A percentile compares a stretch with the other conserved stretches of the same genome.
phyloP scores from a whole-genome alignment of 2,329 filamentous ascomycete genomes.

The Emydomyces testavorans region DNA sequence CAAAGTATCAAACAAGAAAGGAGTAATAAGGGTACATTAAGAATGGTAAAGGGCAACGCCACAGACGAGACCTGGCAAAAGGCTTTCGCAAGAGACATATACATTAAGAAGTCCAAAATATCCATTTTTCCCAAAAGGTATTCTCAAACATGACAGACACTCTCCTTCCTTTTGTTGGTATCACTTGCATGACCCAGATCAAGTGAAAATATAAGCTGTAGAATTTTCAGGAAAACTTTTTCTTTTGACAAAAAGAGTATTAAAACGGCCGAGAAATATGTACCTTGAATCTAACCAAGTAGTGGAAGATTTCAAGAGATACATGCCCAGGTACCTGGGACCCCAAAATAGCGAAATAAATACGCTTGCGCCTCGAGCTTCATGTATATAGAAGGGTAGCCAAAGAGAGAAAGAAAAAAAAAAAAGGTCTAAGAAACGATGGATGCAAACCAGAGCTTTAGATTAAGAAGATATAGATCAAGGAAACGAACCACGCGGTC shows the following conservation, averaged over 20 bases:
- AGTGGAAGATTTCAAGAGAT: constrained; percentile 2
- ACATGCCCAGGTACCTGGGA: background rate
- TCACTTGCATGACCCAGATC: background rate
- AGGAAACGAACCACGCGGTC: constrained; percentile 10
- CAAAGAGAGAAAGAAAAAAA: background rate
- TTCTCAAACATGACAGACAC: background rate
- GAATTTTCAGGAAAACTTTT: constrained; percentile 3
- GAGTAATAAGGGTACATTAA: background rate
- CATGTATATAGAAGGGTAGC: constrained; percentile 2
- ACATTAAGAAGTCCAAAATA: constrained; percentile 7
- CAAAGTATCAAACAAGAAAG: background rate
- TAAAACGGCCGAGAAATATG: constrained; percentile 1
- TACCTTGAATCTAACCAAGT: constrained; percentile 1
- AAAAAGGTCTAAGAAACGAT: constrained; percentile 3
- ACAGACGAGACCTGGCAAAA: background rate
- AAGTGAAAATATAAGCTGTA: background rate
- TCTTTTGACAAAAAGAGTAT: constrained; percentile 5
- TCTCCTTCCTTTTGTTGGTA: background rate
- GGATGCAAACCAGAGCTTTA: background rate
- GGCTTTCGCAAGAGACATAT: constrained; percentile 2
- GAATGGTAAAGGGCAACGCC: background rate
- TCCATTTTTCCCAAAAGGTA: constrained; percentile 1
- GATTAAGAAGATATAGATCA: background rate
- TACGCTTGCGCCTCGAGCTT: constrained; percentile 3
- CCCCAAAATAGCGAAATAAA: background rate